Evolutionary conservation across 768 basidiomycete species (phyloP).

Genomic region (Mycena sanguinolenta): DNA sequence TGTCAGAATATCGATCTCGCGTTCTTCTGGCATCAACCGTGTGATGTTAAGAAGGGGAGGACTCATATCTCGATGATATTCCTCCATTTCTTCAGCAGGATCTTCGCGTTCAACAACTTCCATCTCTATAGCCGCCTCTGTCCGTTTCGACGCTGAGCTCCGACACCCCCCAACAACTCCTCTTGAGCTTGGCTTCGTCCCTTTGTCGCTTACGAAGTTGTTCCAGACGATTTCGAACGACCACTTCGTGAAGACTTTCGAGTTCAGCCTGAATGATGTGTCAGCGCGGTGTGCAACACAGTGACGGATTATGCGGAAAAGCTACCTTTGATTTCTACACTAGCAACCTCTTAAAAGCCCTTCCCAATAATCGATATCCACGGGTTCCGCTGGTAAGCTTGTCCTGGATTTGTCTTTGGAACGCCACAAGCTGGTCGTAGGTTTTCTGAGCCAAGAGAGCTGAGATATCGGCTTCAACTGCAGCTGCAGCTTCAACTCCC

Average conservation of each 20-base stretch:
- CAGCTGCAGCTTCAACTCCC: conserved; percentile 77
- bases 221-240: conserved; percentile 95
- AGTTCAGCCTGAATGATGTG: conserved; percentile 79
- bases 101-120: conserved; percentile 49
- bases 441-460: conserved; percentile 87
- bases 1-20: conserved; percentile 82
- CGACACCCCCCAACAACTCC: conserved; percentile 87
- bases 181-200: conserved; percentile 96
- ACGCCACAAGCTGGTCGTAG: conserved; percentile 82
- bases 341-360: conserved; percentile 89
- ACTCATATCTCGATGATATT: conserved; percentile 90
- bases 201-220: conserved; percentile 96
- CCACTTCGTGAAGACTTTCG: conserved; percentile 93
- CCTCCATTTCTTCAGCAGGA: conserved; percentile 77
- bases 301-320: background rate
- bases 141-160: conserved; percentile 62
- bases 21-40: conserved; percentile 80
- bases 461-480: conserved; percentile 89
- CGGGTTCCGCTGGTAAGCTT: conserved; percentile 94
- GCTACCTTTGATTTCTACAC: conserved; percentile 97
- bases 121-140: conserved; percentile 52
- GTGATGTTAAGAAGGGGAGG: conserved; percentile 81
- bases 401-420: conserved; percentile 89
- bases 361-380: conserved; percentile 99
- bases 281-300: conserved; percentile 27